A percentile compares a stretch with the other conserved stretches of the same genome.
Conservation (phyloP, 2,329 filamentous ascomycete species). For the Aphanoascus verrucosus region DNA sequence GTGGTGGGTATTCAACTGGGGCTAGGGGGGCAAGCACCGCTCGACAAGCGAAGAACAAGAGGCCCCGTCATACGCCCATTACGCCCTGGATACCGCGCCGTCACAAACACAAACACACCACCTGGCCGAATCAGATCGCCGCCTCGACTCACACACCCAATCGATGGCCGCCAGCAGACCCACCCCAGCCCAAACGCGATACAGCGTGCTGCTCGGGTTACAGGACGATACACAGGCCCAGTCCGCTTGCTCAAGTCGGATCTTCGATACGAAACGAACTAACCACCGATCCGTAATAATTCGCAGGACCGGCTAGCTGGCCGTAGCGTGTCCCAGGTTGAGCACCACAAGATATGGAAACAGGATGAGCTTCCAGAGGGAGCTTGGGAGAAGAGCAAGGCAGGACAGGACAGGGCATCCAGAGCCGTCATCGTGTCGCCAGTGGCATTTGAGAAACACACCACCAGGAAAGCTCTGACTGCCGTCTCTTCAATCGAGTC, state of each 20-base stretch:
- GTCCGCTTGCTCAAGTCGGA: slow-evolving; percentile 6
- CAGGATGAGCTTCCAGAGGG: not conserved
- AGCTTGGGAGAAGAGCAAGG: not conserved
- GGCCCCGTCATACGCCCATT: not conserved
- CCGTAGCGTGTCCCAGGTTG: slow-evolving; percentile 11
- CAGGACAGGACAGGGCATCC: not conserved
- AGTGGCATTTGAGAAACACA: not conserved
- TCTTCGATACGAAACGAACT: slow-evolving; percentile 10
- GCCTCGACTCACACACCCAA: not conserved
- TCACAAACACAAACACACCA: slow-evolving; percentile 1
- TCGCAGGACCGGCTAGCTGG: slow-evolving; percentile 7
- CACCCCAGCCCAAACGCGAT: slow-evolving; percentile 2
- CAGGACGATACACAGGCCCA: not conserved
- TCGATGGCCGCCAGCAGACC: not conserved
- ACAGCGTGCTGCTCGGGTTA: not conserved
- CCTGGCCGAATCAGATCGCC: not conserved
- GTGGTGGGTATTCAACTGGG: not conserved
- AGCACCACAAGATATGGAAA: slow-evolving; percentile 3
- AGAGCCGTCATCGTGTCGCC: slow-evolving; percentile 3
- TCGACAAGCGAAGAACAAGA: not conserved
- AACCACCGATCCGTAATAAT: slow-evolving; percentile 6
- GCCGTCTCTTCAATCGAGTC: too few species aligned
- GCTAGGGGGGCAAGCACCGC: not conserved
- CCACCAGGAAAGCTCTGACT: not conserved
- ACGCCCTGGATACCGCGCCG: not conserved